Base-by-base conservation (phyloP, 2,329 filamentous ascomycete species). In the Trichoderma endophyticum region DNA sequence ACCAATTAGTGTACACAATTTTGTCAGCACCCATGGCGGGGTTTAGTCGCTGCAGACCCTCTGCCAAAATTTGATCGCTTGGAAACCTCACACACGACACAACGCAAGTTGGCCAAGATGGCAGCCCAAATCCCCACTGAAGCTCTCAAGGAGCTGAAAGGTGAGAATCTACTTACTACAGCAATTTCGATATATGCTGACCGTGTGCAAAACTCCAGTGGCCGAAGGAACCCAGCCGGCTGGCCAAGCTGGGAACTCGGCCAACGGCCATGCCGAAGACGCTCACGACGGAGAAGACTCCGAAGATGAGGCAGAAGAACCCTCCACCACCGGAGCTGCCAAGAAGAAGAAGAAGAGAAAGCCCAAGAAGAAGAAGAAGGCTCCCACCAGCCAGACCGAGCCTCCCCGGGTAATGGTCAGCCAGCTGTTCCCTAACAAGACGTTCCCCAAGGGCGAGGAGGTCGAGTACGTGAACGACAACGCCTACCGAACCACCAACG, bases 341-440 rank as follows among this genome's bases (percentile, higher is more conserved):
- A 82, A 82, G 74, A 83, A 83, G 77, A 81, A 87, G 78, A 91
- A 90, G 81, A 93, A 93, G 83, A 94, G 93, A 86, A 94, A 94
- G 85, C 94, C 93, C 85, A 93, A 92, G 86, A 93, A 91, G 86
- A 92, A 91, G 86, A 92, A 93, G 88, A 92, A 91, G 88, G 91
- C 87, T 74, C 86, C 90, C 62, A 93, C 92, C 74, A 86, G 87
- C 70, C 93, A 96, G 83, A 91, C 90, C 36, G 86, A 89, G 66
- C 93, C 93, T 36, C 93, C 93, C 1, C 88, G 91, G 71, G 90
- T 95, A 32, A 84, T 88, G 68, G 80, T 96, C 63, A 90, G 91
- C 73, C 89, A 90, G 75, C 86, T 96, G 60, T 96, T 94, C 84
- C 89, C 91, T 66, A 90, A 89, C 81, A 87, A 89, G 77, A 85